Conservation (phyloP, 345 rosid genomes). For the Eutrema japonicum region DNA sequence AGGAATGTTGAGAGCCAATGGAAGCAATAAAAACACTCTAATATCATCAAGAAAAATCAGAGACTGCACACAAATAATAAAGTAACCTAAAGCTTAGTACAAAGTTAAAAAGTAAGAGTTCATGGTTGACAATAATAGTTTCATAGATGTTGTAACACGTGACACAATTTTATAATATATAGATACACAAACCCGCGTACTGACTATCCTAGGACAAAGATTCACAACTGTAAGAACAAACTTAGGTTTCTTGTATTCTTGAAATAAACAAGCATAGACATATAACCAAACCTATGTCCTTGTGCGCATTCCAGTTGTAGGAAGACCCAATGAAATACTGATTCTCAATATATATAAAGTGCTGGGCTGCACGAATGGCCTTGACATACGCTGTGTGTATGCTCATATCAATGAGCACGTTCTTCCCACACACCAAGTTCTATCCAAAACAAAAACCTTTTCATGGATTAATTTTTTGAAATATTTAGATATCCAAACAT, state of each 20-base stretch:
- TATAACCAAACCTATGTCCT: conserved; percentile 59
- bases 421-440: conserved; percentile 88
- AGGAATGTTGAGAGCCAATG: conserved; percentile 15
- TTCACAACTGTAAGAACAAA: neutral
- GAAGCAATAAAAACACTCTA: neutral
- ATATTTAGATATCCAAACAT: conserved; percentile 19
- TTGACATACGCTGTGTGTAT: conserved; percentile 85
- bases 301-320: conserved; percentile 76
- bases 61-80: neutral
- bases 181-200: conserved; percentile 4
- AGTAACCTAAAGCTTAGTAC: conserved; percentile 20
- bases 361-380: conserved; percentile 88
- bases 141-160: conserved; percentile 5
- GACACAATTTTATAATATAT: neutral
- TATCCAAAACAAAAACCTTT: conserved; percentile 40
- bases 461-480: conserved; percentile 10
- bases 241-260: conserved; percentile 8
- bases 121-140: conserved; percentile 12
- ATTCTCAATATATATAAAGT: conserved; percentile 85
- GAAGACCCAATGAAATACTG: conserved; percentile 97
- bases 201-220: conserved; percentile 6
- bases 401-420: conserved; percentile 83
- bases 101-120: neutral
- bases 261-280: conserved; percentile 10
- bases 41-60: neutral